phyloP scores from a whole-genome alignment of 1,284 basidiomycete genomes.

The Phellopilus nigrolimitatus region DNA sequence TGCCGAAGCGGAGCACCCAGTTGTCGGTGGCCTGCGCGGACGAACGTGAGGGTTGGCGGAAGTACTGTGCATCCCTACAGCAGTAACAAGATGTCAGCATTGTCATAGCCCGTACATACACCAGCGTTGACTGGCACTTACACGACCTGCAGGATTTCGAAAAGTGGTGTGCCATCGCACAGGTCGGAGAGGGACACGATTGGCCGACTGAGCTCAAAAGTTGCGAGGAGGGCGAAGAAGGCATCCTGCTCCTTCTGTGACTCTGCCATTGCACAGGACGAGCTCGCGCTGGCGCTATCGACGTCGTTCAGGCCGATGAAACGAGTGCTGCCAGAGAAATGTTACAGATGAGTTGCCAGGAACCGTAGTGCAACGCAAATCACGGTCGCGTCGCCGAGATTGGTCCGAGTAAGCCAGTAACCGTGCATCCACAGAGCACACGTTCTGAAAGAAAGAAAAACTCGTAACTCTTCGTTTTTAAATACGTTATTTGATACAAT shows the following conservation, averaged over 20 bases:
- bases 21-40: conserved; percentile 68
- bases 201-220: conserved; percentile 62
- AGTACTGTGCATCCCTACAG: conserved; percentile 80
- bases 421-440: no score
- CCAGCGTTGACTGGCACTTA: conserved; percentile 36
- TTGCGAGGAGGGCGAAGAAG: conserved; percentile 72
- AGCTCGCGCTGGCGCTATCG: not conserved
- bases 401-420: no score
- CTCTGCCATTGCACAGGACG: conserved; percentile 36
- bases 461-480: conserved; percentile 2
- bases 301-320: not conserved
- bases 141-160: conserved; percentile 69
- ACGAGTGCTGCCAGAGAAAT: no score
- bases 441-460: conserved; percentile 1
- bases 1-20: conserved; percentile 84
- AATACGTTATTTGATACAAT: conserved; percentile 57
- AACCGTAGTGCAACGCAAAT: no score
- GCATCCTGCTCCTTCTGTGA: conserved; percentile 62
- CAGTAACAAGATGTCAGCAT: conserved; percentile 10
- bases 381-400: no score
- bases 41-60: conserved; percentile 54
- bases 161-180: conserved; percentile 68
- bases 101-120: conserved; percentile 1
- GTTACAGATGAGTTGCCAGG: no score
- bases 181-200: conserved; percentile 62